Evolutionary conservation across 2,329 filamentous ascomycete genomes (phyloP), one percentile per base, ranked within the genome.

Genomic region (Penicillium nordicum): DNA sequence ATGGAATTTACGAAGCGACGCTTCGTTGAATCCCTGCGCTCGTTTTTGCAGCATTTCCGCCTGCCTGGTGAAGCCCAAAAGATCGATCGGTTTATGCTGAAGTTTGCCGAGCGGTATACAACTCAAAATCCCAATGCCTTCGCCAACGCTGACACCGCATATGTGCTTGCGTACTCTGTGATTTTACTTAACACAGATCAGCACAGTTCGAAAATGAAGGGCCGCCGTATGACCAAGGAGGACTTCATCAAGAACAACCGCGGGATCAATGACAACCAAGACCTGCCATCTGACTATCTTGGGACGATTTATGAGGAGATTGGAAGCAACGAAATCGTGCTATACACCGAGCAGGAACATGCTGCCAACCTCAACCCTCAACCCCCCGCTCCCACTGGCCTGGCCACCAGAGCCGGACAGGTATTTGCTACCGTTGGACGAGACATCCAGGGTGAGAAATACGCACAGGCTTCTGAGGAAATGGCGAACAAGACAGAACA

Each of bases 191-290:
- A 99, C 73, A 96, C 92, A 1, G 94, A 99, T 78, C 84, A 93
- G 65, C 94, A 99, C 77, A 97, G 93, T 73, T 82, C 79, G 62
- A 96, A 97, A 72, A 84, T 99, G 66, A 88, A 86, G 69, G 81
- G 80, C 1, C 85, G 84, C 64, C 87, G 92, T 51, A 99, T 99
- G 94, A 95, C 88, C 27, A 92, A 92, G 63, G 89, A 96, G 60
- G 95, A 99, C 64, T 99, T 99, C 70, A 96, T 99, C 79, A 97
- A 96, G 79, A 99, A 99, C 76, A 99, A 99, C 74, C 82, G 94
- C 29, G 94, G 94, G 56, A 99, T 99, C 79, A 97, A 99, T 75
- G 94, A 99, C 76, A 93, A 90, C 64, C 89, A 91, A 30, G 90
- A 97, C 77, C 78, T 99, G 57, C 94, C 95, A 0, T 87, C 95